phyloP scores from a whole-genome alignment of 1,284 basidiomycete genomes.

The Polyporus tsugae region DNA sequence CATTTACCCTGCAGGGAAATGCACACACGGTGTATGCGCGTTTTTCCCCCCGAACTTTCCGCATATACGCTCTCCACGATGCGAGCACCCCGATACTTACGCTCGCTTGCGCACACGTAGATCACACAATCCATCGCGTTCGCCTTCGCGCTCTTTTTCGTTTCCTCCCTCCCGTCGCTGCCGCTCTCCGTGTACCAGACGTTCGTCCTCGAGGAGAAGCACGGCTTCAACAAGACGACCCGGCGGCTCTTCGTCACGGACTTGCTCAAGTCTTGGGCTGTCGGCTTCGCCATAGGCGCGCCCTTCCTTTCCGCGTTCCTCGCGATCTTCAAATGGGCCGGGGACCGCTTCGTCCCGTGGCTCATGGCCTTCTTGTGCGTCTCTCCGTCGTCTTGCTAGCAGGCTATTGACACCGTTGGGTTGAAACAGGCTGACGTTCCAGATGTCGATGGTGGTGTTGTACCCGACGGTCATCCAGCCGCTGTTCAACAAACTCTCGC shows the following conservation, averaged over 20 bases:
- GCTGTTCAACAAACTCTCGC: conserved; percentile 96
- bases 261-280: conserved; percentile 79
- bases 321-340: conserved; percentile 92
- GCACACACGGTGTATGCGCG: neutral
- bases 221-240: conserved; percentile 97
- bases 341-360: conserved; percentile 89
- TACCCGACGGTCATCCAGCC: conserved; percentile 95
- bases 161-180: conserved; percentile 74
- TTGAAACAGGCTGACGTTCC: conserved; percentile 75
- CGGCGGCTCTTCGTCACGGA: conserved; percentile 79
- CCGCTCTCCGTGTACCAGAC: conserved; percentile 87
- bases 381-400: neutral
- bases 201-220: conserved; percentile 94
- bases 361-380: conserved; percentile 85
- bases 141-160: conserved; percentile 69
- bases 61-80: neutral
- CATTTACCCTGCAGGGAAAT: neutral
- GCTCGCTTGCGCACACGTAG: conserved; percentile 46
- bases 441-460: conserved; percentile 85
- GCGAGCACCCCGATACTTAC: neutral
- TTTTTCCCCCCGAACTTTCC: neutral
- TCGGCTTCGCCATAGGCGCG: conserved; percentile 82
- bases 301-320: conserved; percentile 91
- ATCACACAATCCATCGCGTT: conserved; percentile 89
- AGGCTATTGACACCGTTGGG: neutral